These are phyloP conservation scores for Phytophthora palmivora DNA, from an alignment of 352 stramenopile species.

Conservation along the genomic window DNA sequence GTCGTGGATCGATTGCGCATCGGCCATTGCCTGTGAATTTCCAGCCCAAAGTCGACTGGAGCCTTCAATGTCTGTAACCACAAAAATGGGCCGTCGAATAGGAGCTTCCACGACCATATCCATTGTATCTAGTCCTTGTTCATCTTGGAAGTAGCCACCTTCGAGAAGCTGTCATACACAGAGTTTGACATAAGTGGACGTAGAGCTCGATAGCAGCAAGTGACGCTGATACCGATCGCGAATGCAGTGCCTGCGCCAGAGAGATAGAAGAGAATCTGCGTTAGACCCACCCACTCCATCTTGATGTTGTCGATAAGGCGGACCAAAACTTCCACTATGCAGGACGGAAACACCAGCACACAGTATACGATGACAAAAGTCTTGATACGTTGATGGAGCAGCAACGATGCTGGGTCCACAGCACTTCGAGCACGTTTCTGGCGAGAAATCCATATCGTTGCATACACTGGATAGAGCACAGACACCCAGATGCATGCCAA, in stretches of 20 bases:
- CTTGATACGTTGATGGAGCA: slow-evolving; percentile 74
- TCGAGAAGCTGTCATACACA: slow-evolving; percentile 70
- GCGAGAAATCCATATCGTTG: slow-evolving; percentile 51
- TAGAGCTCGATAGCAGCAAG: slow-evolving; percentile 70
- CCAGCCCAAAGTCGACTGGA: slow-evolving; percentile 74
- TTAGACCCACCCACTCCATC: slow-evolving; percentile 55
- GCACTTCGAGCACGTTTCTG: slow-evolving; percentile 51
- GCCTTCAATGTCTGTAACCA: slow-evolving; percentile 86
- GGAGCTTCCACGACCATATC: slow-evolving; percentile 56
- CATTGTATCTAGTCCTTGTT: slow-evolving; percentile 33
- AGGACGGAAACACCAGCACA: slow-evolving; percentile 69
- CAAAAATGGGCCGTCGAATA: slow-evolving; percentile 64
- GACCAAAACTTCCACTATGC: slow-evolving; percentile 51
- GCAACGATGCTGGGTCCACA: slow-evolving; percentile 49
- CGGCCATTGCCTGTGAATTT: slow-evolving; percentile 54
- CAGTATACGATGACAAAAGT: slow-evolving; percentile 75
- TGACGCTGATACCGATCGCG: slow-evolving; percentile 65
- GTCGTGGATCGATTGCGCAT: slow-evolving; percentile 78
- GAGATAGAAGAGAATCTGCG: slow-evolving; percentile 66
- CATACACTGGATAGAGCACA: slow-evolving; percentile 64
- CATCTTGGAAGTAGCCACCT: slow-evolving; percentile 62
- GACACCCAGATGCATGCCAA: slow-evolving; percentile 58
- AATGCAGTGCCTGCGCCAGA: slow-evolving; percentile 65
- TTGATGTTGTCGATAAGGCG: slow-evolving; percentile 36
- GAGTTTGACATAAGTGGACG: slow-evolving; percentile 63